Conservation (phyloP, 2,329 filamentous ascomycete species). For the Xylaria sp. region DNA sequence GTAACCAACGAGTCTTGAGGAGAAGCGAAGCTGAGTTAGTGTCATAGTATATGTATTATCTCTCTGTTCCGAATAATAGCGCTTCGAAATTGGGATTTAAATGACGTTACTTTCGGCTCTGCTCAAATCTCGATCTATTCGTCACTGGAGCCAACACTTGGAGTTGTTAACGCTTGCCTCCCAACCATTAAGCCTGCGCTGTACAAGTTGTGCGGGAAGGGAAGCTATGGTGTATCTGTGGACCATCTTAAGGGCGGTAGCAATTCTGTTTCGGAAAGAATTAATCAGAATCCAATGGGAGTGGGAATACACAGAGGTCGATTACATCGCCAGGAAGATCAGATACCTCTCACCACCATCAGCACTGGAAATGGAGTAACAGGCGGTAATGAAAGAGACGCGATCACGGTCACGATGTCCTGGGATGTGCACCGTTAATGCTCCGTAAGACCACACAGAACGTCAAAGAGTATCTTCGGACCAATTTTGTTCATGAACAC, state of each 20-base stretch:
- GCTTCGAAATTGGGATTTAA: slow-evolving; percentile 16
- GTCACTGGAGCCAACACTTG: slow-evolving; percentile 33
- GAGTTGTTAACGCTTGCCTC: slow-evolving; percentile 35
- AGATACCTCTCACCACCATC: not conserved
- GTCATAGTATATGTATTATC: slow-evolving; percentile 13
- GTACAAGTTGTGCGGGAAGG: not conserved
- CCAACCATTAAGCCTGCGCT: slow-evolving; percentile 35
- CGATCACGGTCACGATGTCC: not conserved
- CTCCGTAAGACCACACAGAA: too few relatives aligned
- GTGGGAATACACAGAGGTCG: not conserved
- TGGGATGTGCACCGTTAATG: not conserved
- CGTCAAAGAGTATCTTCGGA: too few relatives aligned
- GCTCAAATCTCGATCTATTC: slow-evolving; percentile 16
- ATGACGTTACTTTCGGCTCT: slow-evolving; percentile 22
- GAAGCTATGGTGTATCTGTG: not conserved
- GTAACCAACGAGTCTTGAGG: slow-evolving; percentile 3
- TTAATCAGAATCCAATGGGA: not conserved
- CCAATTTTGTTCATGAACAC: too few relatives aligned
- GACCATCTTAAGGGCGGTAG: not conserved
- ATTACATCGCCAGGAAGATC: not conserved
- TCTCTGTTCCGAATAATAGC: slow-evolving; percentile 8
- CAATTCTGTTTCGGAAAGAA: not conserved
- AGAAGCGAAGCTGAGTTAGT: not conserved
- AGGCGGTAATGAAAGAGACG: not conserved
- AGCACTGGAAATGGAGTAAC: not conserved